Base-by-base conservation (phyloP, 2,329 filamentous ascomycete genomes). In the Chalaropsis ovoidea region DNA sequence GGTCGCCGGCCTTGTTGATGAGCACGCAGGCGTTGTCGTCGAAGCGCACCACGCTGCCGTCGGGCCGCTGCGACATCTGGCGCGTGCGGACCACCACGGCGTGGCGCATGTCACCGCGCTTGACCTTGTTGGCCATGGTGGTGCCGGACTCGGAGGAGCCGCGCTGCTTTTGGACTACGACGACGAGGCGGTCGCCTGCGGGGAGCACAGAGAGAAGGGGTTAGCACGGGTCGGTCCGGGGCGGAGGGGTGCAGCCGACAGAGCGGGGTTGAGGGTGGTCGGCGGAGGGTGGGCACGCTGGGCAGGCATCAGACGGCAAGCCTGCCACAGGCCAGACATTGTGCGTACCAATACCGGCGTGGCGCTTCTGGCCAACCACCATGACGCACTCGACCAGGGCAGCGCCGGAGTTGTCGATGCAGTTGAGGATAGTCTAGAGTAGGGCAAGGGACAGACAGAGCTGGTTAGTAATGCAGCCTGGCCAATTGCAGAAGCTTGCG, bases 351-450 rank as follows among this genome's bases (percentile, higher is more conserved):
- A 99, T 92, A 73, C 86, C 87, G 68, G 93, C 94, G 72, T 87
- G 85, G 70, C 86, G 81, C 80, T 96, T 95, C 79, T 93, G 94
- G 73, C 90, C 90, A 72, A 99, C 81, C 69, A 97, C 88, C 75
- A 93, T 88, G 75, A 88, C 89, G 79, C 94, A 99, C 80, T 99
- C 94, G 78, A 97, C 94, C 70, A 99, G 82, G 72, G 94, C 92
- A 71, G 94, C 94, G 75, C 94, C 94, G 70, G 94, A 97, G 81
- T 96, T 99, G 87, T 99, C 94, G 85, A 99, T 97, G 86, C 94
- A 97, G 79, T 94, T 96, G 72, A 99, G 84, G 85, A 99, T 90
- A 75, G 92, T 89, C 94, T 96, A 15, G 22, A n/a, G n/a, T n/a
- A n/a, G 24, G 47, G 17, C 7, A 22, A 47, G 43, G 45, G 45